Percentiles rank a stretch among this genome's conserved stretches.
These are phyloP conservation scores for Mariannaea elegans DNA, from an alignment of 2,329 filamentous ascomycete species.

Conservation along the genomic window DNA sequence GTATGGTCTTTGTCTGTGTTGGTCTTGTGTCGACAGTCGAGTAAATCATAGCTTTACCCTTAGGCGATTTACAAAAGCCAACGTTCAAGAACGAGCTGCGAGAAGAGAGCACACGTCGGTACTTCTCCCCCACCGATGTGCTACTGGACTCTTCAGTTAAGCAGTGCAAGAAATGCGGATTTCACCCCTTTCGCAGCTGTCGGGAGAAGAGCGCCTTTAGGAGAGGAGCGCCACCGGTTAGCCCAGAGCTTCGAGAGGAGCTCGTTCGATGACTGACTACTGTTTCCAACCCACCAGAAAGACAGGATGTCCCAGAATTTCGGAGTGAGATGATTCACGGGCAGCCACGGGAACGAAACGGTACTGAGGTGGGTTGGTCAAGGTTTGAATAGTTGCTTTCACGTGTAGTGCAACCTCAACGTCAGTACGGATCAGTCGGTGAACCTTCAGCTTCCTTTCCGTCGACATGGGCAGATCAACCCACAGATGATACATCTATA, in stretches of 20 bases:
- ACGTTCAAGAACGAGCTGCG: background rate
- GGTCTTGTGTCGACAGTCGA: constrained; percentile 29
- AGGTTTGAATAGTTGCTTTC: too few species aligned
- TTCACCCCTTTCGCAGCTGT: constrained; percentile 24
- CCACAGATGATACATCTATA: too few species aligned
- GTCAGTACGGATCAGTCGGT: too few species aligned
- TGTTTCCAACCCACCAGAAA: background rate
- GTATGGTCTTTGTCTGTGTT: constrained; percentile 29
- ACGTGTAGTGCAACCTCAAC: too few species aligned
- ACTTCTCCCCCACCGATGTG: constrained; percentile 5
- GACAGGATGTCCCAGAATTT: background rate
- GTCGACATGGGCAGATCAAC: too few species aligned
- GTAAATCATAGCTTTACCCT: background rate
- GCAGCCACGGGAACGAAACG: too few species aligned
- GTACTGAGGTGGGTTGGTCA: too few species aligned
- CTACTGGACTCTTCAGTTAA: constrained; percentile 17
- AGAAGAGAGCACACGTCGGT: constrained; percentile 15
- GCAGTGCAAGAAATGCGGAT: constrained; percentile 30
- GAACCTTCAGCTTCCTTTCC: too few species aligned
- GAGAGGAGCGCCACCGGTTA: background rate
- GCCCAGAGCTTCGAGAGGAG: background rate
- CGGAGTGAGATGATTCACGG: background rate
- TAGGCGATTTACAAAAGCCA: background rate
- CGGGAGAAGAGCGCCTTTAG: constrained; percentile 14
- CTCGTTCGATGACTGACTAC: background rate